Base-by-base conservation (phyloP, 2,329 filamentous ascomycete genomes). In the Sarocladium brachiariae region DNA sequence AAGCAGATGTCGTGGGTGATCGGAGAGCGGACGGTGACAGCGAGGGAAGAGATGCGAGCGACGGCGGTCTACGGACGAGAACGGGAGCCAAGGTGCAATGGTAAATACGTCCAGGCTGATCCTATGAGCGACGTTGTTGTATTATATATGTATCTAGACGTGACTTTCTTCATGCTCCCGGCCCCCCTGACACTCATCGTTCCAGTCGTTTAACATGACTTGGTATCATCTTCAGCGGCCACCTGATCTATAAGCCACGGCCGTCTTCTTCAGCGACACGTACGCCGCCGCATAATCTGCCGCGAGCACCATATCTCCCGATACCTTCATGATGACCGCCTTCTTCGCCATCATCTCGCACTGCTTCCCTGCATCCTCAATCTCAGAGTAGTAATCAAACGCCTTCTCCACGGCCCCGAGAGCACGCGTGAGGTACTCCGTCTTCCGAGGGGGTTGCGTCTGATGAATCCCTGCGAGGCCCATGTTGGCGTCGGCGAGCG, bases 261-360 rank as follows among this genome's bases (percentile, higher is more conserved):
- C 66, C 21, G 53, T 63, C 47, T 69, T 74, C 58, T 74, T 73
- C 47, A 87, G 58, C 55, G 78, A 76, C 37, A 85, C 63, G 63
- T 86, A 88, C 55, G 76, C 78, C 2, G 81, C 80, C 2, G 84
- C 83, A 57, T 77, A 84, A 54, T 86, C 81, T 57, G 85, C 84
- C 1, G 84, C 81, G 54, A 83, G 59, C 16, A 72, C 73, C 56
- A 74, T 65, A 57, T 90, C 85, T 1, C 84, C 87, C 7, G 79
- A 74, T 43, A 85, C 70, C 64, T 84, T 82, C 73, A 88, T 86
- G 48, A 95, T 77, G 48, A 83, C 83, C 3, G 87, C 85, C 67
- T 89, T 91, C 73, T 93, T 93, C 18, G 86, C 84, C 70, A 91
- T 78, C 73, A 87, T 83, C 65, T 90, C 86, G 60, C 87, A 84